Conservation (phyloP, 2,329 filamentous ascomycete genomes). For the Apiospora koreana region DNA sequence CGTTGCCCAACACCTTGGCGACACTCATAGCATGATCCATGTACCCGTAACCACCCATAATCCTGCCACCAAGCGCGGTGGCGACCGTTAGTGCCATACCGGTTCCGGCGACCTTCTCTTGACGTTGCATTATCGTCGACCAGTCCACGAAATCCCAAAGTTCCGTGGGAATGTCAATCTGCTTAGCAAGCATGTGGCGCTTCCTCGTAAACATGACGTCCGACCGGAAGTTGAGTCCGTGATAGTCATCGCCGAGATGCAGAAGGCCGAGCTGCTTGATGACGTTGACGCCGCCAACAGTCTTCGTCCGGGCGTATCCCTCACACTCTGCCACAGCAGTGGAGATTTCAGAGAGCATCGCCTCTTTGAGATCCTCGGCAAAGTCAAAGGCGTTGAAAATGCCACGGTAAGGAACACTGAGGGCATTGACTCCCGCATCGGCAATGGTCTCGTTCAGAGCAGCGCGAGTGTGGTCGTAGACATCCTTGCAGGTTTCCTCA, state of each 20-base stretch:
- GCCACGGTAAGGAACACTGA: constrained; percentile 85
- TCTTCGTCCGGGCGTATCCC: constrained; percentile 77
- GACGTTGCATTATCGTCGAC: constrained; percentile 76
- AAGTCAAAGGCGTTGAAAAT: constrained; percentile 85
- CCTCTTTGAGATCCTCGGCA: constrained; percentile 87
- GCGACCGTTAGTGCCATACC: constrained; percentile 93
- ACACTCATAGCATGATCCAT: constrained; percentile 83
- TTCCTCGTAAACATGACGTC: constrained; percentile 93
- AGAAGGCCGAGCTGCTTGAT: constrained; percentile 88
- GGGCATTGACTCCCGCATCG: constrained; percentile 73
- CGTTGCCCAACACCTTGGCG: constrained; percentile 76
- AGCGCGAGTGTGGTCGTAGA: constrained; percentile 81
- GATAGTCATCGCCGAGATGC: constrained; percentile 85
- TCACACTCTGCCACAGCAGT: constrained; percentile 79
- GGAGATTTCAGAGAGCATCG: constrained; percentile 87
- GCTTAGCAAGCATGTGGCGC: constrained; percentile 76
- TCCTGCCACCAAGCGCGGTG: constrained; percentile 78
- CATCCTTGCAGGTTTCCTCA: constrained; percentile 80
- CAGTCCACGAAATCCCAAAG: constrained; percentile 93
- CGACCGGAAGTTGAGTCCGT: constrained; percentile 82
- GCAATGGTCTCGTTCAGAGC: constrained; percentile 75
- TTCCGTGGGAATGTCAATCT: constrained; percentile 86
- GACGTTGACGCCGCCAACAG: constrained; percentile 77
- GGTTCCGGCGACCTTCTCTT: constrained; percentile 93
- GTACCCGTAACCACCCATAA: constrained; percentile 85